Evolutionary conservation across 768 basidiomycete genomes (phyloP), one percentile per base, ranked within the genome.

Genomic region (Lactifluus subvellereus): DNA sequence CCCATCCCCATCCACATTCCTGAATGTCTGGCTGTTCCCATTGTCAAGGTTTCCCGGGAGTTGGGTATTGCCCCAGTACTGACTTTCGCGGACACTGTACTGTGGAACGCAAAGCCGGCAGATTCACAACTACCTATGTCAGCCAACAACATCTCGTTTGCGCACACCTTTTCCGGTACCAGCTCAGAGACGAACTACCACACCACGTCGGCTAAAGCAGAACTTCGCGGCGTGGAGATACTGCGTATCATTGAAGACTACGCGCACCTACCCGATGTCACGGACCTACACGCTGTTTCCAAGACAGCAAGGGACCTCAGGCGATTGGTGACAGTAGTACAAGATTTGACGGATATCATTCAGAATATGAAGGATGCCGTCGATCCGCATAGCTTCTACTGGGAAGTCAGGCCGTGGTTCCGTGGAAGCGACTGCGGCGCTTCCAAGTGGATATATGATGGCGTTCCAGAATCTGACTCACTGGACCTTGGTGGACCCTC

Each of bases 11-110:
- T 85, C 45, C 69, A 80, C 55, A 83, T 99, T 38, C 96, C 96
- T 2, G 79, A 82, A 62, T 80, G 87, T 10, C 77, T 99, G 45
- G 82, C 91, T 1, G 74, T 90, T 27, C 95, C 96, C 0, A 79
- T 97, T 33, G 81, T 91, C 33, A 70, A 80, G 18, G 84, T 96
- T 52, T 96, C 93, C 14, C 80, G 80, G 10, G 74, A 81, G 56
- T 81, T 99, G 47, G 85, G 84, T 56, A 86, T 95, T n/a, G 94
- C 95, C 6, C 96, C 96, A 4, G 84, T 99, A 65, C 79, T 98
- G 67, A 99, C 95, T 0, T 99, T 94, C 71, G 91, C 95, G 32
- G 96, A 97, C 72, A 94, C 91, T 18, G 95, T 99, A 14, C 81
- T 98, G 1, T 99, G 93, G 92, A 97, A 98, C 72, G 88, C 84